Evolutionary conservation across 345 rosid species (phyloP).

Genomic region (Abelmoschus esculentus): DNA sequence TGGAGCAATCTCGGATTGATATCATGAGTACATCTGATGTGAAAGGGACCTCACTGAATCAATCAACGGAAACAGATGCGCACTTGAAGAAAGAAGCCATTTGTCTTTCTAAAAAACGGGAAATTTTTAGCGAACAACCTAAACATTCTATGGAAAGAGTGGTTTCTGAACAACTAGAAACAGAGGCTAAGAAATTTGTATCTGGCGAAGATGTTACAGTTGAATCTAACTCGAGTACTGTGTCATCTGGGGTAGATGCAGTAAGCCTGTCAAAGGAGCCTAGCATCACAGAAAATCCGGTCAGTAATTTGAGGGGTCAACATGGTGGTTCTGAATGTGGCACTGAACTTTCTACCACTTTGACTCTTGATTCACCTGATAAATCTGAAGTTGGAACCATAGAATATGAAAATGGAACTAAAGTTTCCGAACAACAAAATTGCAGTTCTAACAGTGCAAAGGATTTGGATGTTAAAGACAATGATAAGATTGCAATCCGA

Average conservation of each 20-base stretch:
- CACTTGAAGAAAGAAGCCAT: background rate
- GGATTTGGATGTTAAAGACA: background rate
- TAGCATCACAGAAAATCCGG: background rate
- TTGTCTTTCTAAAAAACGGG: background rate
- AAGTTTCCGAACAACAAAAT: background rate
- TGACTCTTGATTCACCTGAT: background rate
- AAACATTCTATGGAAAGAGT: background rate
- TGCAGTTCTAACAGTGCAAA: background rate
- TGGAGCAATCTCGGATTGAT: too few species aligned
- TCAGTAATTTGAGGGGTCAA: background rate
- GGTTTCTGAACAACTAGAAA: background rate
- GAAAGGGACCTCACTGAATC: background rate
- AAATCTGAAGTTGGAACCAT: background rate
- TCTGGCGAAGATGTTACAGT: background rate
- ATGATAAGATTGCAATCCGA: background rate
- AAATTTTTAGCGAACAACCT: background rate
- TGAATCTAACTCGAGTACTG: background rate
- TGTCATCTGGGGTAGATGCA: background rate
- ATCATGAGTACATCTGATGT: too few species aligned
- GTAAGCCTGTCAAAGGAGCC: background rate
- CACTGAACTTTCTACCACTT: background rate
- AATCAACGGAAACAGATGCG: background rate
- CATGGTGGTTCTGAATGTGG: background rate
- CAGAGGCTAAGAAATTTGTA: background rate
- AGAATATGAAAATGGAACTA: background rate